Evolutionary conservation across 306 rosid species (phyloP), one percentile per base, ranked within the genome.

Genomic region (Boehmeria nivea): DNA sequence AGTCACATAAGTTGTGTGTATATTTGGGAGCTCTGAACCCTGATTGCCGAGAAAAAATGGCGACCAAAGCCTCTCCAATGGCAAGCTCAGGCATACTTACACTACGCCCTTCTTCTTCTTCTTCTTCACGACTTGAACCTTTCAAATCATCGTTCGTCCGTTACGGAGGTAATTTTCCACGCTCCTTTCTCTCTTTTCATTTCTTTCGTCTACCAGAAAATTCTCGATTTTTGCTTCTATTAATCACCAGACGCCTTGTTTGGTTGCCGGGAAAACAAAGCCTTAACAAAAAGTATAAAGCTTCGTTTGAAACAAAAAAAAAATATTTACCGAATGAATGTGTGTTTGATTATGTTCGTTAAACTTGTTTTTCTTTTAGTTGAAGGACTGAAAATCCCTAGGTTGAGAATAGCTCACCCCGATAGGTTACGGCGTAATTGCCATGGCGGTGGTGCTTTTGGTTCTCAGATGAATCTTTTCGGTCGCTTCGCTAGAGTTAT

Each of bases 401-500:
- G 60, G 62, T 67, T 77, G 57, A 71, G 64, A 69, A 60, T 76
- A 44, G 70, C 71, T 57, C 70, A 74, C 53, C 74, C 81, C 9
- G 63, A 33, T 40, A 74, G 54, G 37, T 67, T 54, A 11, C 58
- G 78, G 57, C 28, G 57, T 33, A 61, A 48, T 34, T 48, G 57
- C 39, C 77, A 67, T 39, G 64, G 84, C 12, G 94, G 89, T 52
- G 97, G 95, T 66, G 79, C 89, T n/a, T n/a, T n/a, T n/a, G n/a
- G n/a, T n/a, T n/a, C n/a, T 61, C 65, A 70, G 20, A 86, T 86
- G 97, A 89, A 83, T 69, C 79, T 89, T 17, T 86, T 89, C 54
- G 88, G 78, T 14, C 81, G 97, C 53, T 79, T 89, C 59, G 72
- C 93, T 14, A 81, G 97, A 78, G 87, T 89, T 50, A 68, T 88